Conservation (phyloP, 345 rosid species). For the Anacardium occidentale region DNA sequence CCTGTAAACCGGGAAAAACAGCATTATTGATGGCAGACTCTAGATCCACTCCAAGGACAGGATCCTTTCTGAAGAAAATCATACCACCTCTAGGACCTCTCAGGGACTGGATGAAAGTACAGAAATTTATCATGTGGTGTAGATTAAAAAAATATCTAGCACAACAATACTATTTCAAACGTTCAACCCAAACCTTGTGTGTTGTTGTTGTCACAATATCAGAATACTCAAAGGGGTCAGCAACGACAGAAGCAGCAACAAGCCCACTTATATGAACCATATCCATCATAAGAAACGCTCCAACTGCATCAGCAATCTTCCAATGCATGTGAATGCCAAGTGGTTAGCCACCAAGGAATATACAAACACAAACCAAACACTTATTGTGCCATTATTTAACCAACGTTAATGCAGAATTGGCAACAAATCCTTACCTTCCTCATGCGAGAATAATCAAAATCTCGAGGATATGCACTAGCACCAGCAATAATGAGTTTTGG, state of each 20-base stretch:
- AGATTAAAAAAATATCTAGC: background rate
- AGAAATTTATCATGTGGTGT: constrained; percentile 11
- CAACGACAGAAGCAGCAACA: constrained; percentile 89
- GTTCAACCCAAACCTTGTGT: constrained; percentile 58
- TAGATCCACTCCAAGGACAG: constrained; percentile 74
- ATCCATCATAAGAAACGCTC: constrained; percentile 98
- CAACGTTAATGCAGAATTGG: background rate
- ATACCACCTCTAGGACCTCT: constrained; percentile 99
- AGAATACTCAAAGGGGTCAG: constrained; percentile 80
- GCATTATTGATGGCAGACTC: constrained; percentile 90
- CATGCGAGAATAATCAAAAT: constrained; percentile 91
- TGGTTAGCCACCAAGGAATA: constrained; percentile 23
- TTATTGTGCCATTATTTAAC: background rate
- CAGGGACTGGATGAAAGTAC: constrained; percentile 55
- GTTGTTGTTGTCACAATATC: constrained; percentile 94
- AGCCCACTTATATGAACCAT: constrained; percentile 98
- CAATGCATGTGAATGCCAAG: constrained; percentile 1
- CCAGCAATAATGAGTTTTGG: constrained; percentile 95
- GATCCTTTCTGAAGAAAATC: constrained; percentile 86
- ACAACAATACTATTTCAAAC: background rate
- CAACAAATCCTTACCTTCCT: constrained; percentile 63
- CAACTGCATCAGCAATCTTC: constrained; percentile 89
- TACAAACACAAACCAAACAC: background rate
- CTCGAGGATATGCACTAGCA: constrained; percentile 95
- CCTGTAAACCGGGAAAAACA: constrained; percentile 95